Conservation (phyloP, 176 grass and related monocot genomes). For the Aegilops tauschii region DNA sequence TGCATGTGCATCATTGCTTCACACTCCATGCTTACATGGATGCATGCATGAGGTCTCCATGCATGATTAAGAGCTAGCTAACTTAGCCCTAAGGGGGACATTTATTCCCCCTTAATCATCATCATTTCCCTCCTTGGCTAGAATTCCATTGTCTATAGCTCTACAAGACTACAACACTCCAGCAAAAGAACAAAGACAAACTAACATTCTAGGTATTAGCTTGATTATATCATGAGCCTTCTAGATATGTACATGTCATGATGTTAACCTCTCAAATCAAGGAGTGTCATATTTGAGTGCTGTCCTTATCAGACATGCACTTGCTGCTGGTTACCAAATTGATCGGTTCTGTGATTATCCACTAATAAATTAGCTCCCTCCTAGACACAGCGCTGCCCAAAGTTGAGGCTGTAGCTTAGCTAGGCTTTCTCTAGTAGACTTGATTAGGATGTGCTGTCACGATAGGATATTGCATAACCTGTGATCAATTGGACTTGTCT, state of each 20-base stretch:
- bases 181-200: conserved; percentile 12
- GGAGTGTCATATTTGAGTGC: neutral
- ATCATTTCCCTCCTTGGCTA: neutral
- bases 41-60: conserved; percentile 1
- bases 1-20: neutral
- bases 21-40: neutral
- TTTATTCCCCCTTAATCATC: conserved; percentile 25
- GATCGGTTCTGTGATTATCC: conserved; percentile 26
- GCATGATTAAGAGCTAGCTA: conserved; percentile 22
- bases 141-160: too few species aligned
- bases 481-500: conserved; percentile 29
- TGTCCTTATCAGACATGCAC: conserved; percentile 28
- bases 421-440: conserved; percentile 15
- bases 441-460: conserved; percentile 27
- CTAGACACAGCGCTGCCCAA: neutral
- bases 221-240: conserved; percentile 1
- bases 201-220: neutral
- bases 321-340: neutral
- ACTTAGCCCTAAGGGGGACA: neutral
- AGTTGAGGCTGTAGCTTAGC: neutral
- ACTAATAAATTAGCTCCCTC: neutral
- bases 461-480: neutral
- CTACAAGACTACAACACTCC: neutral
- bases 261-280: conserved; percentile 20
- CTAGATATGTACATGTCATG: neutral